Evolutionary conservation across 2,329 filamentous ascomycete species (phyloP), one percentile per base, ranked within the genome.

Genomic region (Xylaria hypoxylon): DNA sequence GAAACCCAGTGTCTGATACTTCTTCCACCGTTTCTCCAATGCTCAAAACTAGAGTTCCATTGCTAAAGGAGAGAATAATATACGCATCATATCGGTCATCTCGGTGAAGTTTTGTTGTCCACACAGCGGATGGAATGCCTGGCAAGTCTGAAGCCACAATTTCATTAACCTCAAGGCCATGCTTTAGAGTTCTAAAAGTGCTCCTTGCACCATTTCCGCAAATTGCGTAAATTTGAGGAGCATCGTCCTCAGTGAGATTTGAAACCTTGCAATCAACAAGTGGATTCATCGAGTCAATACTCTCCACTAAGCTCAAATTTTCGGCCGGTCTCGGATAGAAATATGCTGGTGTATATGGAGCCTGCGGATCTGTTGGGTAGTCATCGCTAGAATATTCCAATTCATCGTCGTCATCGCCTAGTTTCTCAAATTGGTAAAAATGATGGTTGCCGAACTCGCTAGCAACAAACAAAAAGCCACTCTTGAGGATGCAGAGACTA

Each of bases 11-110:
- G 76, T 98, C 94, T 7, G 90, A 94, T 3, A 97, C 94, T 80
- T 98, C 94, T 77, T 97, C 94, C 0, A 99, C 96, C 1, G 94
- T 97, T 77, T 99, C 96, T 3, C 95, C 96, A 70, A 99, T 97
- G 75, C 94, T 96, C 17, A 99, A 84, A 1, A 98, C 94, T 13
- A 98, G 84, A 0, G 96, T 99, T 33, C 90, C 92, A 72, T 96
- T 96, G 44, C 90, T 90, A 75, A 97, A 96, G 2, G 94, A 97
- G 5, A 99, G 85, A n/a, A 99, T 88, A 67, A 99, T 97, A 76
- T 98, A 97, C 0, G 93, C 91, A 79, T 99, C 95, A 70, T 90
- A 97, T 72, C 95, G 88, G 72, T 98, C 95, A 19, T 87, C 86
- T 22, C 89, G 88, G 42, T 89, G 91, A 52, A 97, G 83, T 78